These are phyloP conservation scores for Carnegiea gigantea DNA, from an alignment of 179 eudicot genomes.

Conservation along the genomic window DNA sequence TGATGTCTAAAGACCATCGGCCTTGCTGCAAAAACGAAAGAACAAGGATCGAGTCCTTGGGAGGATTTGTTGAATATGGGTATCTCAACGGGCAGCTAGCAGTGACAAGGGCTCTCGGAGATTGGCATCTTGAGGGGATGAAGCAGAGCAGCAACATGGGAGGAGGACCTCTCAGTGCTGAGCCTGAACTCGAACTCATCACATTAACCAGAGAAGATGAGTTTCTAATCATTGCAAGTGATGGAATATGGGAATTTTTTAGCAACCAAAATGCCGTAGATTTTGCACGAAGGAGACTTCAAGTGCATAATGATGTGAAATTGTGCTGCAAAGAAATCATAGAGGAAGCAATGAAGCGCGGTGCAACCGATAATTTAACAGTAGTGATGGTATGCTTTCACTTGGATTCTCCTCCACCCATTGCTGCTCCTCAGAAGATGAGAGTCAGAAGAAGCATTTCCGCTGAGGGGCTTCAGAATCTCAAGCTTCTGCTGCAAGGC, in stretches of 20 bases:
- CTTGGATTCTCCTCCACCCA: conserved; percentile 61
- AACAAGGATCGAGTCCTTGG: conserved; percentile 71
- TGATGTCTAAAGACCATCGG: conserved; percentile 87
- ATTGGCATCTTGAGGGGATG: conserved; percentile 89
- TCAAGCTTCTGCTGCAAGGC: conserved; percentile 51
- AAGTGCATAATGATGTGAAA: conserved; percentile 73
- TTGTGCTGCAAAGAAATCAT: conserved; percentile 77
- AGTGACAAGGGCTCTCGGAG: conserved; percentile 87
- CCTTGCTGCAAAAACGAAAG: conserved; percentile 68
- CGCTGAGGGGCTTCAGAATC: conserved; percentile 78
- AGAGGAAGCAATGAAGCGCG: conserved; percentile 78
- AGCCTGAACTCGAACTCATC: conserved; percentile 76
- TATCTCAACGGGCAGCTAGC: conserved; percentile 86
- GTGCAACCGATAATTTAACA: conserved; percentile 73
- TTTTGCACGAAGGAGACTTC: conserved; percentile 76
- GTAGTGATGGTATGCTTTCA: conserved; percentile 91
- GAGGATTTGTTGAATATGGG: conserved; percentile 76
- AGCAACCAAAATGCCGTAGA: conserved; percentile 95
- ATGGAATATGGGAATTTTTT: conserved; percentile 95
- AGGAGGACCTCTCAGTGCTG: conserved; percentile 77
- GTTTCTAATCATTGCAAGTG: conserved; percentile 85
- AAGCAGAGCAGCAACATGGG: conserved; percentile 52
- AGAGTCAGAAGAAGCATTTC: conserved; percentile 73
- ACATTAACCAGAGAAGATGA: conserved; percentile 85
- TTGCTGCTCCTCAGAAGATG: conserved; percentile 50